Evolutionary conservation across 768 basidiomycete species (phyloP).

Genomic region (Pleurotus ostreatus): DNA sequence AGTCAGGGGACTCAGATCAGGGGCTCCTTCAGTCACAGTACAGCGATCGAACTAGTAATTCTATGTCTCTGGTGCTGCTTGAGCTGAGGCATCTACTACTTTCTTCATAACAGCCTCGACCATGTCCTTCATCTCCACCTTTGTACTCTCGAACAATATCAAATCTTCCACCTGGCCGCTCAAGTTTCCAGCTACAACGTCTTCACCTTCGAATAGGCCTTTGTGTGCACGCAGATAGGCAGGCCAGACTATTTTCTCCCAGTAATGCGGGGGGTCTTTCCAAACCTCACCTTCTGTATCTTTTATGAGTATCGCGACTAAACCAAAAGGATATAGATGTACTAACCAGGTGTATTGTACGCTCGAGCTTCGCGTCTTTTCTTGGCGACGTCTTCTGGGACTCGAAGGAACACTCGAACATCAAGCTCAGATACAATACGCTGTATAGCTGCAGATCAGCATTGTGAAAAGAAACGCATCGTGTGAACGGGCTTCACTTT

Average conservation of each 20-base stretch:
- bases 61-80: no score
- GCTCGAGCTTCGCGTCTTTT: background rate
- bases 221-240: background rate
- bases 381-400: background rate
- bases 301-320: background rate
- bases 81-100: no score
- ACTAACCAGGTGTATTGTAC: background rate
- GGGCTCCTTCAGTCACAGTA: no score
- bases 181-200: background rate
- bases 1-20: no score
- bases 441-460: background rate
- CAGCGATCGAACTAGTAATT: no score
- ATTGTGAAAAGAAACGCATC: no score
- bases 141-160: background rate
- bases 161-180: background rate
- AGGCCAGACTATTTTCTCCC: slow-evolving; percentile 3
- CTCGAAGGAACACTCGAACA: slow-evolving; percentile 1
- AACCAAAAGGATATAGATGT: background rate
- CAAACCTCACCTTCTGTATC: background rate
- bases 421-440: background rate
- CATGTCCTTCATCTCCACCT: background rate
- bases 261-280: background rate
- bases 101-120: background rate
- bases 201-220: background rate
- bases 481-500: background rate